These are phyloP conservation scores for Boletus reticulatus DNA, from an alignment of 768 basidiomycete species.

Conservation along the genomic window DNA sequence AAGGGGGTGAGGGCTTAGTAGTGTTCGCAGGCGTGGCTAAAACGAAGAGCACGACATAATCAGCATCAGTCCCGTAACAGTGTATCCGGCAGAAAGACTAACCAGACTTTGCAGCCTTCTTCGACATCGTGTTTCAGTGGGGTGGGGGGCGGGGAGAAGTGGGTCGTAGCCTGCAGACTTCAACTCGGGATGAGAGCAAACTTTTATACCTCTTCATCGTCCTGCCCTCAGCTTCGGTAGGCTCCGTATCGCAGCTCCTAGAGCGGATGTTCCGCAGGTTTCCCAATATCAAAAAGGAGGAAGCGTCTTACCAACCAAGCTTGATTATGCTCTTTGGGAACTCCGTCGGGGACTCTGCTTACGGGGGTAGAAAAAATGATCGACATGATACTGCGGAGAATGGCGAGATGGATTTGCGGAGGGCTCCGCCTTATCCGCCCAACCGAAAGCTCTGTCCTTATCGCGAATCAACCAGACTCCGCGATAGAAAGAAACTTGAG, in stretches of 20 bases:
- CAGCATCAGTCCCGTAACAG: slow-evolving; percentile 1
- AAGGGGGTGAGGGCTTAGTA: slow-evolving; percentile 19
- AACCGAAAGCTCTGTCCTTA: slow-evolving; percentile 21
- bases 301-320: slow-evolving; percentile 1
- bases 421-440: slow-evolving; percentile 17
- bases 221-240: slow-evolving; percentile 31
- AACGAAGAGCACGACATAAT: slow-evolving; percentile 1
- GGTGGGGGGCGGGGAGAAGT: slow-evolving; percentile 1
- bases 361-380: slow-evolving; percentile 3
- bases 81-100: slow-evolving; percentile 16
- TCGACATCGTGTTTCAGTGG: slow-evolving; percentile 22
- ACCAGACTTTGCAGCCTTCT: slow-evolving; percentile 25
- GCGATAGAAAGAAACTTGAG: not conserved
- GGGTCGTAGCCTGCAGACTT: not conserved
- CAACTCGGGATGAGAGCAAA: not conserved
- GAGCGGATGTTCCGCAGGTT: slow-evolving; percentile 1
- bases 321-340: slow-evolving; percentile 12
- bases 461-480: slow-evolving; percentile 11
- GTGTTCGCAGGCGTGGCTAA: slow-evolving; percentile 12
- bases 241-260: slow-evolving; percentile 13
- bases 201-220: slow-evolving; percentile 22
- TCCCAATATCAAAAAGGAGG: slow-evolving; percentile 6
- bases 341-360: not conserved
- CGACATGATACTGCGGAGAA: slow-evolving; percentile 17
- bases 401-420: slow-evolving; percentile 2